Evolutionary conservation across 2,329 filamentous ascomycete genomes (phyloP).

Genomic region (Pestalotiopsis sp.): DNA sequence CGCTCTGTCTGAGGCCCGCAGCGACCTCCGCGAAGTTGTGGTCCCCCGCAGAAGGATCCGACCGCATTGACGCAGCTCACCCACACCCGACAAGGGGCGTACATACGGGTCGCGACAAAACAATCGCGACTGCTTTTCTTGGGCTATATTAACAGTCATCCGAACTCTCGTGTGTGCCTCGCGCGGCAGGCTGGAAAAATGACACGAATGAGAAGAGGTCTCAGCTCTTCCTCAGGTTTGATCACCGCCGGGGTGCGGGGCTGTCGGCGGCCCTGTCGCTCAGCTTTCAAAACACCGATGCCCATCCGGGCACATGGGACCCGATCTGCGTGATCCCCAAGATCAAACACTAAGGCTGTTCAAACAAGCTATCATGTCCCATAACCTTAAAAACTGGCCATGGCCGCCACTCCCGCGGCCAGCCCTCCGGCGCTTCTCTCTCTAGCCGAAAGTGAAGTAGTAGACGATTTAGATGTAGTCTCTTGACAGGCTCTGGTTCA

Average conservation of each 20-base stretch:
- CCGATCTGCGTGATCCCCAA: slow-evolving; percentile 3
- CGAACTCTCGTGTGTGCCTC: not conserved
- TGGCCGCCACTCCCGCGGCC: not conserved
- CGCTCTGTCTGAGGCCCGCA: slow-evolving; percentile 2
- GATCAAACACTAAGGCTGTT: not conserved
- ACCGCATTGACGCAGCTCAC: slow-evolving; percentile 2
- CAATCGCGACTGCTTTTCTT: not conserved
- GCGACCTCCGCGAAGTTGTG: not conserved
- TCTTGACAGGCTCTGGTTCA: not conserved
- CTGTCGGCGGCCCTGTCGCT: not conserved
- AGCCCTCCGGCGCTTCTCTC: not conserved
- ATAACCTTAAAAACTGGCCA: slow-evolving; percentile 8
- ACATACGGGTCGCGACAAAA: not conserved
- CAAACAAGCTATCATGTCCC: not conserved
- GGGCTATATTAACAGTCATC: not conserved
- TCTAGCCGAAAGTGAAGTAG: not conserved
- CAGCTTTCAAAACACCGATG: slow-evolving; percentile 2
- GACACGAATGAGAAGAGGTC: not conserved
- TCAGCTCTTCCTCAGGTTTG: slow-evolving; percentile 2
- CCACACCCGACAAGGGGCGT: slow-evolving; percentile 3
- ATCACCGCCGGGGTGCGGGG: slow-evolving; percentile 4
- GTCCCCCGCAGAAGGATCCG: not conserved
- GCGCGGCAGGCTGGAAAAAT: slow-evolving; percentile 4
- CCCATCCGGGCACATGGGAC: slow-evolving; percentile 6
- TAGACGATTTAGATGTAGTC: not conserved